These are phyloP conservation scores for Blastobotrys elegans DNA, from an alignment of 1,139 yeast species.

Conservation along the genomic window DNA sequence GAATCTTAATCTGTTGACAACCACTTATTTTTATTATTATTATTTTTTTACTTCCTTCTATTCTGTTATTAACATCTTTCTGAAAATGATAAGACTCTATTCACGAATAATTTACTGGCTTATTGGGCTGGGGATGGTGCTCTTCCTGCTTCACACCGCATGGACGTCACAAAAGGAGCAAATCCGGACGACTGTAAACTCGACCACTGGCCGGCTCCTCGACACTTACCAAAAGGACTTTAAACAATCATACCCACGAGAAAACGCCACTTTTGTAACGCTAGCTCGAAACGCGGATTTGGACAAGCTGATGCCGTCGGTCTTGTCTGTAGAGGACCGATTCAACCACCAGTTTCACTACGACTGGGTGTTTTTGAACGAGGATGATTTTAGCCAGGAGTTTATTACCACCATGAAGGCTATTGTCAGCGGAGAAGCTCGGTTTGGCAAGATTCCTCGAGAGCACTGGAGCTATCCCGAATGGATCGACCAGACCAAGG, in stretches of 20 bases:
- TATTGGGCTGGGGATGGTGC: slow-evolving; percentile 7
- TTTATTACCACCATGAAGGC: slow-evolving; percentile 47
- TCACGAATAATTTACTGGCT: slow-evolving; percentile 15
- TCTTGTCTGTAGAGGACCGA: slow-evolving; percentile 61
- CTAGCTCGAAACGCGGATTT: slow-evolving; percentile 67
- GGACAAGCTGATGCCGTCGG: slow-evolving; percentile 50
- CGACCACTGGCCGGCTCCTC: not conserved
- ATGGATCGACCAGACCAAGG: slow-evolving; percentile 59
- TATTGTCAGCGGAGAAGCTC: slow-evolving; percentile 55
- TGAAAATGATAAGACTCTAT: slow-evolving; percentile 11
- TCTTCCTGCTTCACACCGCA: slow-evolving; percentile 8
- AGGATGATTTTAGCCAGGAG: slow-evolving; percentile 53
- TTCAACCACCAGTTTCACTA: slow-evolving; percentile 63
- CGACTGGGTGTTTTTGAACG: slow-evolving; percentile 79
- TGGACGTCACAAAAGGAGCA: slow-evolving; percentile 13
- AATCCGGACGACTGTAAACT: slow-evolving; percentile 1
- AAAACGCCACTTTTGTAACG: slow-evolving; percentile 65
- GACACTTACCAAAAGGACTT: not conserved
- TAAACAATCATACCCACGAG: slow-evolving; percentile 21
- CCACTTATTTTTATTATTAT: not conserved
- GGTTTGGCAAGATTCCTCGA: slow-evolving; percentile 55
- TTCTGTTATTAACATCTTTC: not conserved
- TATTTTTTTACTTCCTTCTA: not conserved
- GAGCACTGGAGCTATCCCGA: slow-evolving; percentile 72
- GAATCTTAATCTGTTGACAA: not conserved